Conservation (phyloP, 169 alveolate species). For the Cryptosporidium meleagridis region DNA sequence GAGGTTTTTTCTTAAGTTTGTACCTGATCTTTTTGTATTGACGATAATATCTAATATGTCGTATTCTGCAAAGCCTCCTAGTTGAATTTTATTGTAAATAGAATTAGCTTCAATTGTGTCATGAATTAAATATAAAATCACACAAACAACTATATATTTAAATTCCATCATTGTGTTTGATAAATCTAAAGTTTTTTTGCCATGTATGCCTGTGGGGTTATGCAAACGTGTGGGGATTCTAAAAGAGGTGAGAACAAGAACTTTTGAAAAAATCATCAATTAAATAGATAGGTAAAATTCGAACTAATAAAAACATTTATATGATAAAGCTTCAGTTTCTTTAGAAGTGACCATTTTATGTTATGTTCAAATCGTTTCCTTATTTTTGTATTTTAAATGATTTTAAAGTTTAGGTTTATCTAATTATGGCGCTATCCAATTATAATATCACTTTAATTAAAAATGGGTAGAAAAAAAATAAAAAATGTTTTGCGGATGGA, state of each 20-base stretch:
- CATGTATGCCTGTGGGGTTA: conserved; percentile 18
- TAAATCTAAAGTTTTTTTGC: neutral
- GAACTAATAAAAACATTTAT: neutral
- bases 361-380: neutral
- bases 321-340: neutral
- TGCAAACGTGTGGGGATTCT: conserved; percentile 7
- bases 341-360: neutral
- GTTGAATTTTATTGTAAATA: neutral
- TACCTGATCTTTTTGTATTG: neutral
- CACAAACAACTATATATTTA: conserved; percentile 33
- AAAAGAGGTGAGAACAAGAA: neutral
- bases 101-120: neutral
- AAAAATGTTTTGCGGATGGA: neutral
- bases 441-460: neutral
- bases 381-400: neutral
- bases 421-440: neutral
- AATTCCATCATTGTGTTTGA: neutral
- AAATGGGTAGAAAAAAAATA: conserved; percentile 48
- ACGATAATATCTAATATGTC: conserved; percentile 4
- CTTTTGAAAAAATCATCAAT: neutral
- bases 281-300: neutral
- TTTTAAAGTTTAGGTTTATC: neutral
- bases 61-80: neutral
- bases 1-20: neutral
- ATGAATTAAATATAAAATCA: conserved; percentile 30